These are phyloP conservation scores for Parietichytrium sp. DNA, from an alignment of 108 stramenopile genomes.

Conservation along the genomic window DNA sequence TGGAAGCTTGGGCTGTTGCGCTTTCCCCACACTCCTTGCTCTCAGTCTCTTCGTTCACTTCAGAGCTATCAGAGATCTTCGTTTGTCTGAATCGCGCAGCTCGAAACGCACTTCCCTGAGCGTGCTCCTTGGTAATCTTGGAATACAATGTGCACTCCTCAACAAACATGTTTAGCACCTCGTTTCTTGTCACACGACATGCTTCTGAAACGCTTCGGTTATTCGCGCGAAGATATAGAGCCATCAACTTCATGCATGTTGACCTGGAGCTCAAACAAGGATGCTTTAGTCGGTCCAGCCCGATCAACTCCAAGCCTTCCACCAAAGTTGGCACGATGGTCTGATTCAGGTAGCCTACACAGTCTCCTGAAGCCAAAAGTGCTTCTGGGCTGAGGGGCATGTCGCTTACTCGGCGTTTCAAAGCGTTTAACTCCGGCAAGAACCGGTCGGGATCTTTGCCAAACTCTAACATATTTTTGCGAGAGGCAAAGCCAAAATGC, in stretches of 20 bases:
- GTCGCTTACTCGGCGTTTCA: not conserved
- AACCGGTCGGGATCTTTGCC: not conserved
- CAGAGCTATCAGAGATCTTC: too few relatives aligned
- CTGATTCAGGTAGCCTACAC: conserved; percentile 17
- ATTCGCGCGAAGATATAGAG: not conserved
- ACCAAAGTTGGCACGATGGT: not conserved
- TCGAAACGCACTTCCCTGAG: not conserved
- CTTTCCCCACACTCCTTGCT: too few relatives aligned
- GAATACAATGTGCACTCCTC: not conserved
- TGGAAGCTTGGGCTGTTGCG: too few relatives aligned
- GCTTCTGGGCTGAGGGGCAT: conserved; percentile 15
- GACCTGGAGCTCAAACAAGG: not conserved
- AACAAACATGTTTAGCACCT: conserved; percentile 3
- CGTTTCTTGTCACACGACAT: not conserved
- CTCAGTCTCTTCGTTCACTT: too few relatives aligned
- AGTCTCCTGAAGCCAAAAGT: not conserved
- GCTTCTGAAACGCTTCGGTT: not conserved
- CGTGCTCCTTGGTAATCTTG: not conserved
- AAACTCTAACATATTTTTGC: not conserved
- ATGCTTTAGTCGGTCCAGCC: conserved; percentile 19
- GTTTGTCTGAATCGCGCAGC: conserved; percentile 6
- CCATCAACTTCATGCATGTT: conserved; percentile 30
- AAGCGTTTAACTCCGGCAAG: not conserved
- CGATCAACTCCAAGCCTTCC: not conserved
- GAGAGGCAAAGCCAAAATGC: not conserved